Conservation (phyloP, 495 filamentous ascomycete species). For the Xylaria longipes region DNA sequence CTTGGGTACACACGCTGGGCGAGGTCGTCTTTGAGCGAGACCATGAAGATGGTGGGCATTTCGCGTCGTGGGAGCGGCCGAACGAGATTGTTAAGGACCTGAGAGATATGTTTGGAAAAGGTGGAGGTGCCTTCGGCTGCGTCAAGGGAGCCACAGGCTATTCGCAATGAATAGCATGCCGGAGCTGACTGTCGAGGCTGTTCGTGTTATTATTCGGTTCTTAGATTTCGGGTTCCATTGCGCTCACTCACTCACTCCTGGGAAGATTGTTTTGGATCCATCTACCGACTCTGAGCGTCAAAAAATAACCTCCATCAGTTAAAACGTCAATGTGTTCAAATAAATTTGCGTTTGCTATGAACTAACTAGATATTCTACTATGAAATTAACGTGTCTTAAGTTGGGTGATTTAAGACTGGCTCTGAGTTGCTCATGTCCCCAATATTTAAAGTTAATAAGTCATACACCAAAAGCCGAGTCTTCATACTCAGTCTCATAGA, state of each 20-base stretch:
- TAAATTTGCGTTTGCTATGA: neutral
- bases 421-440: neutral
- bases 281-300: neutral
- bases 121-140: constrained; percentile 38
- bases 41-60: constrained; percentile 67
- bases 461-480: neutral
- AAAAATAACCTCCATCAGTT: neutral
- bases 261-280: neutral
- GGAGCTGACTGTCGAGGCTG: neutral
- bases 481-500: neutral
- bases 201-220: neutral
- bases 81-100: constrained; percentile 62
- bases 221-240: neutral
- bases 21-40: constrained; percentile 62
- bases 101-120: constrained; percentile 60
- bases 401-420: neutral
- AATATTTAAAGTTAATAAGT: neutral
- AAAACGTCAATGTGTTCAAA: neutral
- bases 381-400: neutral
- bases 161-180: constrained; percentile 10
- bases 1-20: constrained; percentile 61
- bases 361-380: neutral
- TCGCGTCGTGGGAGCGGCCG: constrained; percentile 67
- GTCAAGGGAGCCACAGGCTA: constrained; percentile 46
- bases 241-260: neutral